Evolutionary conservation across 2,329 filamentous ascomycete genomes (phyloP).

Genomic region (Epichloe gansuensis): DNA sequence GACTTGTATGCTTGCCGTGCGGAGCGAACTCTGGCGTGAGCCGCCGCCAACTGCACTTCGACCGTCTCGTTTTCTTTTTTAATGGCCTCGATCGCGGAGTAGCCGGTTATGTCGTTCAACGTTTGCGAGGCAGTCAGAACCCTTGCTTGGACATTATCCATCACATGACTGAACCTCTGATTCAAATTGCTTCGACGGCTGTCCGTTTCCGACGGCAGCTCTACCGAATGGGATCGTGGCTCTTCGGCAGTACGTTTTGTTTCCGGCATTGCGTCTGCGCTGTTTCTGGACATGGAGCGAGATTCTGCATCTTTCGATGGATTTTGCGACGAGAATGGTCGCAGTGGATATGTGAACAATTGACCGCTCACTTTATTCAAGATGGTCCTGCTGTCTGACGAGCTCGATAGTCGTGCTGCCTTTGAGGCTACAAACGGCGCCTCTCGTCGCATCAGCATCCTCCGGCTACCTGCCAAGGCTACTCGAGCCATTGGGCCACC

Average conservation of each 20-base stretch:
- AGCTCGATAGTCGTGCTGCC: background rate
- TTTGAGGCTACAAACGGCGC: background rate
- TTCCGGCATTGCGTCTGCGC: background rate
- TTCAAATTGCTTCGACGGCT: slow-evolving; percentile 21
- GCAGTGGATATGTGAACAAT: slow-evolving; percentile 3
- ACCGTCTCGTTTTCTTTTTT: slow-evolving; percentile 64
- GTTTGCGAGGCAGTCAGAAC: slow-evolving; percentile 75
- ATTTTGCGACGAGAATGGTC: slow-evolving; percentile 17
- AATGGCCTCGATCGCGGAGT: slow-evolving; percentile 77
- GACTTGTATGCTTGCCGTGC: slow-evolving; percentile 67
- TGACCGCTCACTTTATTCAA: background rate
- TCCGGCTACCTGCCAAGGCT: slow-evolving; percentile 17
- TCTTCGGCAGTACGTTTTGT: slow-evolving; percentile 2
- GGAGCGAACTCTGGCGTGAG: slow-evolving; percentile 53
- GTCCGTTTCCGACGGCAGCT: slow-evolving; percentile 22
- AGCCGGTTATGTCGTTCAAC: slow-evolving; percentile 89
- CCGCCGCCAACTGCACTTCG: slow-evolving; percentile 43
- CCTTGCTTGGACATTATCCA: slow-evolving; percentile 82
- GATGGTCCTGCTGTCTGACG: background rate
- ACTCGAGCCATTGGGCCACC: slow-evolving; percentile 19
- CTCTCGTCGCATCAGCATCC: slow-evolving; percentile 11
- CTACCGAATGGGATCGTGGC: slow-evolving; percentile 3
- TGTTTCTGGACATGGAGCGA: background rate
- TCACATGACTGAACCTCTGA: slow-evolving; percentile 36
- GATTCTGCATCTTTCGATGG: slow-evolving; percentile 9